These are phyloP conservation scores for Pseudopyricularia cyperi DNA, from an alignment of 2,329 filamentous ascomycete genomes.

Conservation along the genomic window DNA sequence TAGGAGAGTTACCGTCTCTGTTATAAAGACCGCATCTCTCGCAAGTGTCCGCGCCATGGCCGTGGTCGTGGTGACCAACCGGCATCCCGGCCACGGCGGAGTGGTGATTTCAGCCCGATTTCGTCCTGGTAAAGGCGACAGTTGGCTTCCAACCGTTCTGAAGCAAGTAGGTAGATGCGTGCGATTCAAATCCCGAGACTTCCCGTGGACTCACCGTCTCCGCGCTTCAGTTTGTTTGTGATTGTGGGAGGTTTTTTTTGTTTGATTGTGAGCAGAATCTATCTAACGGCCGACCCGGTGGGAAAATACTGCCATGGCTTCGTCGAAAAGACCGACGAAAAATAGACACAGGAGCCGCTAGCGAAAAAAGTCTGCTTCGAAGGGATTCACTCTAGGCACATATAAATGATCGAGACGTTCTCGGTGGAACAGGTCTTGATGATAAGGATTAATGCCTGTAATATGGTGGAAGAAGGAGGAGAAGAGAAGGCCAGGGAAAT, in stretches of 20 bases:
- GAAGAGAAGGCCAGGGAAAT: conserved; percentile 10
- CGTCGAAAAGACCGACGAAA: not conserved
- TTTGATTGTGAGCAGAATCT: conserved; percentile 73
- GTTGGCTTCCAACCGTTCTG: too few species aligned
- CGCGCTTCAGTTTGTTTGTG: not conserved
- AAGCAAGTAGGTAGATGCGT: too few species aligned
- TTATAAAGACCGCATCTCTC: not conserved
- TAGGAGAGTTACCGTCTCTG: not conserved
- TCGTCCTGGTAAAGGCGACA: too few species aligned
- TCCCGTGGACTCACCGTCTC: not conserved
- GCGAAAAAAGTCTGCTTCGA: conserved; percentile 93
- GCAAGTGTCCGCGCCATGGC: too few species aligned
- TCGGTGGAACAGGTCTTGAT: conserved; percentile 62
- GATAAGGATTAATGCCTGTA: conserved; percentile 87
- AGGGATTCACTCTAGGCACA: conserved; percentile 65
- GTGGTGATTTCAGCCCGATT: too few species aligned
- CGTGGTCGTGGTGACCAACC: not conserved
- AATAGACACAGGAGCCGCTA: conserved; percentile 72
- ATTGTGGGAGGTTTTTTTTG: not conserved
- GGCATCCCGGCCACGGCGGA: too few species aligned
- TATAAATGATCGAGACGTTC: conserved; percentile 82
- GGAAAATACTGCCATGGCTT: conserved; percentile 12
- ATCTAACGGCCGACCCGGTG: conserved; percentile 90
- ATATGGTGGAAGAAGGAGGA: conserved; percentile 19
- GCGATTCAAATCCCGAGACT: too few species aligned